A percentile compares a stretch with the other conserved stretches of the same genome.
Evolutionary conservation across 2,329 filamentous ascomycete species (phyloP).

Genomic region (Fusarium equiseti): DNA sequence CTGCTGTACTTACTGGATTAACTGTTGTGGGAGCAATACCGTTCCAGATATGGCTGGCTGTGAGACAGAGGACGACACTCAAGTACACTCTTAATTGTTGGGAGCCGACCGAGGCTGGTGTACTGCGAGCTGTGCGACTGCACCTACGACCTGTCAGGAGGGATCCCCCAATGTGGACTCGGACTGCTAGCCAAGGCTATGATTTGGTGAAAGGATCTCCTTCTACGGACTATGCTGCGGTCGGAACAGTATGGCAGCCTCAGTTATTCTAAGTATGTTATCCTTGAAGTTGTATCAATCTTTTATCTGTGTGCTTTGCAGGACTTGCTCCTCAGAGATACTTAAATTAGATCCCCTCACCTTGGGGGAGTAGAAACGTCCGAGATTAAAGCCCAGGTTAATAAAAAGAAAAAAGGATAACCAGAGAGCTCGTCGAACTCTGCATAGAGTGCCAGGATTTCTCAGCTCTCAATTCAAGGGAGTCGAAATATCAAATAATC

Average conservation of each 20-base stretch:
- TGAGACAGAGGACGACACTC: neutral
- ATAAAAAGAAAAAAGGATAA: too few species aligned
- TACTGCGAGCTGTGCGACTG: neutral
- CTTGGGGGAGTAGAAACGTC: too few species aligned
- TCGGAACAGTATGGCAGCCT: constrained; percentile 2
- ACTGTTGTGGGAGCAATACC: constrained; percentile 1
- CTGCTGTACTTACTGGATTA: neutral
- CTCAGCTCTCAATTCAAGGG: too few species aligned
- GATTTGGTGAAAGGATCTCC: neutral
- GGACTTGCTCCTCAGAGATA: too few species aligned
- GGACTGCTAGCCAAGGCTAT: neutral
- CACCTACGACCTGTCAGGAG: neutral
- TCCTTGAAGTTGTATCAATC: too few species aligned
- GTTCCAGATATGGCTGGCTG: constrained; percentile 5
- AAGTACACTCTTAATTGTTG: constrained; percentile 9
- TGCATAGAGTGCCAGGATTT: too few species aligned
- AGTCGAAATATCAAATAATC: too few species aligned
- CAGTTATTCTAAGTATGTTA: neutral
- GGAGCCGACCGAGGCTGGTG: neutral
- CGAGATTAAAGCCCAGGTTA: too few species aligned
- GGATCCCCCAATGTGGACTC: constrained; percentile 1
- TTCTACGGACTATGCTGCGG: neutral
- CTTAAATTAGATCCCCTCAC: too few species aligned
- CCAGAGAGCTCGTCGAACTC: too few species aligned
- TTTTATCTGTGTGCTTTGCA: too few species aligned